A percentile compares a stretch with the other conserved stretches of the same genome.
Evolutionary conservation across 1,284 basidiomycete species (phyloP).

Genomic region (Pseudozyma thailandica): DNA sequence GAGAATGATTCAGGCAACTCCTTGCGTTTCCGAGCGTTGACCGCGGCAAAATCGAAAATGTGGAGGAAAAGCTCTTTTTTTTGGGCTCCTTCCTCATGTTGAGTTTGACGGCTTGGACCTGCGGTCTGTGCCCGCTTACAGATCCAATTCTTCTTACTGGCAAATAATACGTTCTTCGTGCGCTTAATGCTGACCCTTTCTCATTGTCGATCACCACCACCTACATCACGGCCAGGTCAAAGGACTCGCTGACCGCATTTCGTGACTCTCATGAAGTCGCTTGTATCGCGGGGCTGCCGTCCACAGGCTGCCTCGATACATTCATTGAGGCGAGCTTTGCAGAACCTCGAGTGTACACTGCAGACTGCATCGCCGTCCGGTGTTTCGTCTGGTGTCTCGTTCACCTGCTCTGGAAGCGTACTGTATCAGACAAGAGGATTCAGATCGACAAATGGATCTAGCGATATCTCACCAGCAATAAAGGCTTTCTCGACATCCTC

Average conservation of each 20-base stretch:
- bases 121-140: neutral
- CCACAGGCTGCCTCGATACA: too few species aligned
- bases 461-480: neutral
- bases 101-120: neutral
- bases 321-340: too few species aligned
- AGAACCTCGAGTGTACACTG: too few species aligned
- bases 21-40: neutral
- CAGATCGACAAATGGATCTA: neutral
- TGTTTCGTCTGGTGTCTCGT: too few species aligned
- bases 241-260: too few species aligned
- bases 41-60: conserved; percentile 1
- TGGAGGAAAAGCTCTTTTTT: neutral
- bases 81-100: neutral
- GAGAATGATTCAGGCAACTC: neutral
- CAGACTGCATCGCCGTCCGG: too few species aligned
- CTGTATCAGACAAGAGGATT: neutral
- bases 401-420: too few species aligned
- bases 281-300: neutral
- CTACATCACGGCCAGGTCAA: neutral
- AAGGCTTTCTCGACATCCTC: conserved; percentile 6
- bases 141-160: neutral
- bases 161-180: too few species aligned
- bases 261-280: neutral
- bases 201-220: neutral
- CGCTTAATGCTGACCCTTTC: too few species aligned